These are phyloP conservation scores for Ceratocystis albifundus DNA, from an alignment of 2,329 filamentous ascomycete genomes.

Conservation along the genomic window DNA sequence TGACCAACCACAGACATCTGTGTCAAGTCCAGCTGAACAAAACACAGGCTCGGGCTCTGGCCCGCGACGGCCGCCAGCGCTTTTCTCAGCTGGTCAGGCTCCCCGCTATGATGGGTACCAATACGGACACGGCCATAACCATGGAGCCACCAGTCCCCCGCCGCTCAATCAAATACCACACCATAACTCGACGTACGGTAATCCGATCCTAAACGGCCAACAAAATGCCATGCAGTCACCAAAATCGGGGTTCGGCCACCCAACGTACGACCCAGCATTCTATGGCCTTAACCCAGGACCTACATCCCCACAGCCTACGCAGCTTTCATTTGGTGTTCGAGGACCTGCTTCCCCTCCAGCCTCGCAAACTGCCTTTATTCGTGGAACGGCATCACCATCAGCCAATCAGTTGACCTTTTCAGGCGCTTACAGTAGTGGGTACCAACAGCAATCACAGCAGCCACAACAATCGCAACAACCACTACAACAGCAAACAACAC, in stretches of 20 bases:
- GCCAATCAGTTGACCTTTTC: slow-evolving; percentile 45
- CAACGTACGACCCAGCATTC: slow-evolving; percentile 47
- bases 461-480: slow-evolving; percentile 36
- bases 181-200: slow-evolving; percentile 29
- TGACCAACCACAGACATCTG: slow-evolving; percentile 40
- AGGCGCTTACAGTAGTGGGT: slow-evolving; percentile 32
- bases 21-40: slow-evolving; percentile 30
- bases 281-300: slow-evolving; percentile 48
- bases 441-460: slow-evolving; percentile 27
- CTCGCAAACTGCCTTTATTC: slow-evolving; percentile 38
- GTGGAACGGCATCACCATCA: slow-evolving; percentile 43
- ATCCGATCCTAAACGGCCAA: slow-evolving; percentile 28
- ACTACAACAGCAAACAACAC: slow-evolving; percentile 30
- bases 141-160: slow-evolving; percentile 47
- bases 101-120: slow-evolving; percentile 46
- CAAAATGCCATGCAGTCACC: slow-evolving; percentile 28
- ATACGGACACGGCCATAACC: slow-evolving; percentile 46
- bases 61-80: slow-evolving; percentile 31
- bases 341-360: slow-evolving; percentile 45
- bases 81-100: slow-evolving; percentile 39
- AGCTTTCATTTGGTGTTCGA: slow-evolving; percentile 39
- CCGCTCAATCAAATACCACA: slow-evolving; percentile 38
- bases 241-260: slow-evolving; percentile 35
- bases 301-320: slow-evolving; percentile 52
- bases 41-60: slow-evolving; percentile 25